phyloP scores from a whole-genome alignment of 164 flowering plant species.

The Macadamia tetraphylla region DNA sequence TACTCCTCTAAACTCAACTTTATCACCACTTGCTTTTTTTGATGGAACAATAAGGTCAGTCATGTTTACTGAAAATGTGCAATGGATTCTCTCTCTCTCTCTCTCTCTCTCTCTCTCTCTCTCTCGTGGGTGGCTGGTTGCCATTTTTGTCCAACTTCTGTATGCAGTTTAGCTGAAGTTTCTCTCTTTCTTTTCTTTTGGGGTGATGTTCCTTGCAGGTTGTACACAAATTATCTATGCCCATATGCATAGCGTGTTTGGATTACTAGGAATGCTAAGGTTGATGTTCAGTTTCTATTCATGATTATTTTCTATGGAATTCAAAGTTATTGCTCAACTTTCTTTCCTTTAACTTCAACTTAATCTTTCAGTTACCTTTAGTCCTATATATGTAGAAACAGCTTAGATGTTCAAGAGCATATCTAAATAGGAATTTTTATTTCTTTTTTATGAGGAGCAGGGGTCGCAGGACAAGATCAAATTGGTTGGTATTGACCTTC shows the following conservation, averaged over 20 bases:
- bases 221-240: constrained; percentile 53
- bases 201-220: constrained; percentile 23
- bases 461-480: constrained; percentile 58
- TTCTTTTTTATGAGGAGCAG: constrained; percentile 19
- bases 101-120: constrained; percentile 2
- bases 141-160: too few species aligned
- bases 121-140: too few species aligned
- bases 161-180: too few species aligned
- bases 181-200: too few species aligned
- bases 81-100: neutral
- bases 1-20: constrained; percentile 47
- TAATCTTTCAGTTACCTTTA: too few species aligned
- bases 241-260: constrained; percentile 67
- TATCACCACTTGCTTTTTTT: constrained; percentile 50
- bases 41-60: constrained; percentile 62
- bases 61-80: neutral
- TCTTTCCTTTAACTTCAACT: too few species aligned
- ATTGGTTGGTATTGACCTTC: constrained; percentile 49
- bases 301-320: neutral
- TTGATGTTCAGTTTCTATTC: neutral
- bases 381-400: neutral
- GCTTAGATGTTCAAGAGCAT: neutral
- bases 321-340: too few species aligned
- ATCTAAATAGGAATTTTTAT: neutral
- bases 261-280: constrained; percentile 55